A percentile compares a stretch with the other conserved stretches of the same genome.
These are phyloP conservation scores for Exserohilum turcica DNA, from an alignment of 2,329 filamentous ascomycete genomes.

Conservation along the genomic window DNA sequence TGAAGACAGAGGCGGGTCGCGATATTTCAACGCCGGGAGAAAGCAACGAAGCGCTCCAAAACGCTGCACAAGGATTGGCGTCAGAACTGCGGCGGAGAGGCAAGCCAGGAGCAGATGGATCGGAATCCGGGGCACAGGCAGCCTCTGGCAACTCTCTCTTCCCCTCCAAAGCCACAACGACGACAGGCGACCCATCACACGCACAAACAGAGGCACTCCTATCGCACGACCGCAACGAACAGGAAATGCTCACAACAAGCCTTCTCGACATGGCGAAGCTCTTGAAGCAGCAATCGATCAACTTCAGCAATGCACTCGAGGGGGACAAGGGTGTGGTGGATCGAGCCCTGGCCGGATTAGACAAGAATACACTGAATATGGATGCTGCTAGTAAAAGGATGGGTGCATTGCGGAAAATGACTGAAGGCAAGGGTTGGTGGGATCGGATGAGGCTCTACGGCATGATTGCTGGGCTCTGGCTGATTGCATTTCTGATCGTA, in stretches of 20 bases:
- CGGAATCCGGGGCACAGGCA: conserved; percentile 23
- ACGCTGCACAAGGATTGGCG: conserved; percentile 42
- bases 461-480: conserved; percentile 81
- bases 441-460: conserved; percentile 82
- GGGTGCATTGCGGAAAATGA: conserved; percentile 77
- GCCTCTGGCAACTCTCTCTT: conserved; percentile 49
- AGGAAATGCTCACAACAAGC: conserved; percentile 79
- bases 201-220: conserved; percentile 68
- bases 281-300: conserved; percentile 74
- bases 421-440: conserved; percentile 87
- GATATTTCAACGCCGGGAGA: conserved; percentile 36
- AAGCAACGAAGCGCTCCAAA: conserved; percentile 41
- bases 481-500: conserved; percentile 78
- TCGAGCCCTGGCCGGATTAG: conserved; percentile 74
- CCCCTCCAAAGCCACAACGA: conserved; percentile 41
- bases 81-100: conserved; percentile 43
- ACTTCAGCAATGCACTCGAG: conserved; percentile 74
- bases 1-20: conserved; percentile 38
- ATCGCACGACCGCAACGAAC: conserved; percentile 77
- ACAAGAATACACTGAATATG: conserved; percentile 76
- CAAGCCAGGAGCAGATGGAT: conserved; percentile 24
- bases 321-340: conserved; percentile 74
- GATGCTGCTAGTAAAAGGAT: conserved; percentile 76
- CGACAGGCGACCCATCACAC: conserved; percentile 33
- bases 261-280: conserved; percentile 80